A percentile compares a stretch with the other conserved stretches of the same genome.
Conservation (phyloP, 352 stramenopile species). For the Blastocystis sp. region DNA sequence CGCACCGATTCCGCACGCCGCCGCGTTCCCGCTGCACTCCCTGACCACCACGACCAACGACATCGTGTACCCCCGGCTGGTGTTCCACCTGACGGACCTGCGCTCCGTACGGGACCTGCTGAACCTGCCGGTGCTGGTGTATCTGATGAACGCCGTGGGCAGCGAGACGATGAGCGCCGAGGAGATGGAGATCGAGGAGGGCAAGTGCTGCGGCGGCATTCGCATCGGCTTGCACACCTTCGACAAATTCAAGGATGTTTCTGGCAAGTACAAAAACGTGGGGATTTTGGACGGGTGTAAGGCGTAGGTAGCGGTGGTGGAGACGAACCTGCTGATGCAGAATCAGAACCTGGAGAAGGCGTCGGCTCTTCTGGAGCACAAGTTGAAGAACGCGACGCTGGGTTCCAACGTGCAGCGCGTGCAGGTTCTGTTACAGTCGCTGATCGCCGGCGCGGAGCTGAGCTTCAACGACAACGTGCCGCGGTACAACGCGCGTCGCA, state of each 20-base stretch:
- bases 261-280: constrained; percentile 42
- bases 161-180: constrained; percentile 15
- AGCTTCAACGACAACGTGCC: constrained; percentile 17
- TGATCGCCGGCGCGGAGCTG: constrained; percentile 33
- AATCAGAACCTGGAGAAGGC: constrained; percentile 53
- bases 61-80: constrained; percentile 25
- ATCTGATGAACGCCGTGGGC: constrained; percentile 33
- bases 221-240: constrained; percentile 26
- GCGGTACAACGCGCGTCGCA: constrained; percentile 13
- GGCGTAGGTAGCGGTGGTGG: not conserved
- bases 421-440: constrained; percentile 34
- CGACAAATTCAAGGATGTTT: constrained; percentile 19
- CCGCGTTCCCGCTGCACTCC: constrained; percentile 12
- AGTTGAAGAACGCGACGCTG: not conserved
- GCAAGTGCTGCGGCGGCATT: constrained; percentile 48
- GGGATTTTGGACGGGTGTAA: not conserved
- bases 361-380: not conserved
- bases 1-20: not conserved
- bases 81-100: constrained; percentile 25
- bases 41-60: constrained; percentile 37
- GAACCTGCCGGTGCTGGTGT: constrained; percentile 41
- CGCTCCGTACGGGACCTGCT: constrained; percentile 24
- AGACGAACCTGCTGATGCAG: constrained; percentile 31
- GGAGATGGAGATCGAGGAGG: constrained; percentile 22
- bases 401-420: constrained; percentile 1